Base-by-base conservation (phyloP, 2,329 filamentous ascomycete species). In the Diaporthe citrichinensis region DNA sequence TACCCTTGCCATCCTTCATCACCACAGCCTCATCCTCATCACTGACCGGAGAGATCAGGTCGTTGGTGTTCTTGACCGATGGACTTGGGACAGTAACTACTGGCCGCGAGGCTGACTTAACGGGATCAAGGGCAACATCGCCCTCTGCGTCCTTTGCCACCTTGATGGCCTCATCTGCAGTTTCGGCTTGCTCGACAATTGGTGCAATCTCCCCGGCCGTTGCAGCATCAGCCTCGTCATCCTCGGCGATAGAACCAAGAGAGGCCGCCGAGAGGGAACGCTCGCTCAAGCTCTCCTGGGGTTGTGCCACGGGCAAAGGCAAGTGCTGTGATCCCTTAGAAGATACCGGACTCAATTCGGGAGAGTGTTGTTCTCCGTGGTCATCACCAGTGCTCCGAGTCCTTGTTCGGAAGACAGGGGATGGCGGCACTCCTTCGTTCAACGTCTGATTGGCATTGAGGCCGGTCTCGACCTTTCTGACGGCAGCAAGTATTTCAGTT, bases 241-340 rank as follows among this genome's bases (percentile, higher is more conserved):
- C 85, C 78, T 89, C 87, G 2, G 85, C 84, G 68, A 89, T 89
- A 23, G 87, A 85, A 10, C 86, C 83, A 8, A 89, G 82, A 3
- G 87, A 88, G 5, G 82, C 79, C n/a, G 81, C 80, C 31, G 85
- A 77, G 10, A 78, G 76, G 10, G 78, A 84, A 74, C 80, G 81
- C n/a, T 81, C 82, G 49, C 78, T 75, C 61, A 79, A 71, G 10
- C 80, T 80, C 20, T 62, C 72, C 8, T 57, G 62, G 15, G 73
- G 53, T 14, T 61, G 44, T 28, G 53, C 49, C 25, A 44, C 53
- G 36, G 65, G 62, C 49, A 73, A 15, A 17, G 73, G 34, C 31
- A 75, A n/a, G 15, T 71, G 51, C 44, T 74, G 71, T 59, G 44
- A 65, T n/a, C 31, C 79, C 77, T 12, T 77, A 28, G 78, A 79